Percentiles rank a stretch among this genome's conserved stretches.
Evolutionary conservation across 495 filamentous ascomycete genomes (phyloP).

Genomic region (Melanomma pulvis-pyrius): DNA sequence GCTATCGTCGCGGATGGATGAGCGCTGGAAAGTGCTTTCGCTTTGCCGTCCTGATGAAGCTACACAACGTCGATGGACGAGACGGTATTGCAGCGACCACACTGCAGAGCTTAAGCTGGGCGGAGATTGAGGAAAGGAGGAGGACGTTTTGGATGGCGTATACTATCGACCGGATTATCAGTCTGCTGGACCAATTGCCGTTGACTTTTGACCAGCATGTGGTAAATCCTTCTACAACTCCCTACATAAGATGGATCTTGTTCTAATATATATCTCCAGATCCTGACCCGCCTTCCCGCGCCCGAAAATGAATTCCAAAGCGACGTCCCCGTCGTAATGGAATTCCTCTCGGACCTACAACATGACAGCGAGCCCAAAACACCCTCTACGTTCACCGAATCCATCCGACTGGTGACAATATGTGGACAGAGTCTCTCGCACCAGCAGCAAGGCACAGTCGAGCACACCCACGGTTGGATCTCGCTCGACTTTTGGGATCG

Average conservation of each 20-base stretch:
- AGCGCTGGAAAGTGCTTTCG: constrained; percentile 2
- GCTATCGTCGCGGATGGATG: neutral
- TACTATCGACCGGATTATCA: neutral
- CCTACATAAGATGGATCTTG: neutral
- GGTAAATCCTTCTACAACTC: neutral
- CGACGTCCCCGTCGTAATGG: neutral
- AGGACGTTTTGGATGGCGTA: neutral
- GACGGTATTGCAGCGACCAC: neutral
- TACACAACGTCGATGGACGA: neutral
- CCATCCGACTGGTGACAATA: neutral
- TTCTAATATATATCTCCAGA: neutral
- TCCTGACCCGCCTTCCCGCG: neutral
- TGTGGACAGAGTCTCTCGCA: neutral
- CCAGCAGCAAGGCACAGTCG: neutral
- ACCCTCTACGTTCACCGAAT: neutral
- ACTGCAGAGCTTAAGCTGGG: neutral
- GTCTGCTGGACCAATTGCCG: neutral
- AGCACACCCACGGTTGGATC: neutral
- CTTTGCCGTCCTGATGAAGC: neutral
- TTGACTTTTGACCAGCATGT: neutral
- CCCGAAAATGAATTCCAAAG: neutral
- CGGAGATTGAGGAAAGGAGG: neutral
- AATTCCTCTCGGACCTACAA: neutral
- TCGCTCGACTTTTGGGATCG: neutral
- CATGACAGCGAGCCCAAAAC: neutral